Evolutionary conservation across 208 protist genomes (phyloP).

Genomic region (Entamoeba dispar): DNA sequence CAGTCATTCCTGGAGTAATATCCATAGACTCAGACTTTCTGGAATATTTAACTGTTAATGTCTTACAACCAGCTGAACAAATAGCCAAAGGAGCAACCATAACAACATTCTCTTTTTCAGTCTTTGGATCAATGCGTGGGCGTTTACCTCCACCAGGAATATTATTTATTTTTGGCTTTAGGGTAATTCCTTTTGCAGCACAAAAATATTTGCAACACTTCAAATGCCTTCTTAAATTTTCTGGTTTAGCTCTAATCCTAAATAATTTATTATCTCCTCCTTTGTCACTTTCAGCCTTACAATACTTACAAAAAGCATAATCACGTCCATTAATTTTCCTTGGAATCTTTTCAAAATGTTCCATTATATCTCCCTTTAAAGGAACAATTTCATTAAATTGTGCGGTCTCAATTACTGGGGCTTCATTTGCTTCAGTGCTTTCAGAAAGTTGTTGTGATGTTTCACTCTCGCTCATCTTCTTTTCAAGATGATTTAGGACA

Average conservation of each 20-base stretch:
- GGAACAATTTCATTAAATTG: not conserved
- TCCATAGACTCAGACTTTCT: not conserved
- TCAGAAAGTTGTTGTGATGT: too few relatives aligned
- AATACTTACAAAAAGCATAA: not conserved
- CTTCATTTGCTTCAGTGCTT: too few relatives aligned
- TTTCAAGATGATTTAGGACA: too few relatives aligned
- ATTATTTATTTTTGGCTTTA: not conserved
- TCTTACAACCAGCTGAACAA: not conserved
- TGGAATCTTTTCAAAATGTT: not conserved
- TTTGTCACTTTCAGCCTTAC: not conserved
- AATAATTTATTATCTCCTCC: not conserved
- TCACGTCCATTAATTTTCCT: not conserved
- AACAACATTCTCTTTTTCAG: not conserved
- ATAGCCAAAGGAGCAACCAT: not conserved
- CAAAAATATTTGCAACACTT: not conserved
- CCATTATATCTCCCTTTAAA: not conserved
- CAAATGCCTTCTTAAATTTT: not conserved
- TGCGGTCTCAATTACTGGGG: too few relatives aligned
- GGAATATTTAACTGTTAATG: not conserved
- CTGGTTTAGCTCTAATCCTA: not conserved
- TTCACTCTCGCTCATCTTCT: too few relatives aligned
- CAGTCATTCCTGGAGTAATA: not conserved
- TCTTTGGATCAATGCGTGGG: not conserved
- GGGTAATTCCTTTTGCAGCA: not conserved
- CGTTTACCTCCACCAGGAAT: not conserved